Evolutionary conservation across 2,329 filamentous ascomycete genomes (phyloP).

Genomic region (Chrysoporthe austroafricana): DNA sequence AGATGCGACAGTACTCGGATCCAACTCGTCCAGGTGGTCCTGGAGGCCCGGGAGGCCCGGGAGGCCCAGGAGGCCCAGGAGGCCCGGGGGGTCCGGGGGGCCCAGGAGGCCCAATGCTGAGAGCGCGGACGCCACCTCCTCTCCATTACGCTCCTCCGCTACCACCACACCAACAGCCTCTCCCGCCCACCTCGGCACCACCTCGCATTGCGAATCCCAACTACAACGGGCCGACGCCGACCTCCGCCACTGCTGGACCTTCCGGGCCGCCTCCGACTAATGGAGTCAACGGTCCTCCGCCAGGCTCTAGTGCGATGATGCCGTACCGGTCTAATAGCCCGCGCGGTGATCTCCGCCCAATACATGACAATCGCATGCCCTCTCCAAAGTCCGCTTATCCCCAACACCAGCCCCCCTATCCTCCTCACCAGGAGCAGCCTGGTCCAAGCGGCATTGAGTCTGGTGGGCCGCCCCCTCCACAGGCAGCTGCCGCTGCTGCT

Average conservation of each 20-base stretch:
- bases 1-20: slow-evolving; percentile 72
- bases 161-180: slow-evolving; percentile 46
- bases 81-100: slow-evolving; percentile 37
- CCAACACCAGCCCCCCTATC: slow-evolving; percentile 72
- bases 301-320: slow-evolving; percentile 59
- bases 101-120: slow-evolving; percentile 26
- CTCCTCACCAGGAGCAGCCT: slow-evolving; percentile 70
- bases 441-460: slow-evolving; percentile 71
- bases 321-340: slow-evolving; percentile 80
- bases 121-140: slow-evolving; percentile 47
- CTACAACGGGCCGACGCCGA: slow-evolving; percentile 58
- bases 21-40: slow-evolving; percentile 52
- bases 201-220: slow-evolving; percentile 65
- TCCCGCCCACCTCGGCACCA: slow-evolving; percentile 41
- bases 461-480: slow-evolving; percentile 67
- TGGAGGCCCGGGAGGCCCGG: slow-evolving; percentile 19
- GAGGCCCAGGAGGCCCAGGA: slow-evolving; percentile 37
- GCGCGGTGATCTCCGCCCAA: slow-evolving; percentile 69
- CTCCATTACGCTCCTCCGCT: slow-evolving; percentile 59
- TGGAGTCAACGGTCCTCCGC: slow-evolving; percentile 49
- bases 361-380: slow-evolving; percentile 82
- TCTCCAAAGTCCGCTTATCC: slow-evolving; percentile 89
- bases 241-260: slow-evolving; percentile 41
- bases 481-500: slow-evolving; percentile 59
- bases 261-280: slow-evolving; percentile 40